Percentiles rank a stretch among this genome's conserved stretches.
phyloP scores from a whole-genome alignment of 345 rosid species.

The Linum tenue region DNA sequence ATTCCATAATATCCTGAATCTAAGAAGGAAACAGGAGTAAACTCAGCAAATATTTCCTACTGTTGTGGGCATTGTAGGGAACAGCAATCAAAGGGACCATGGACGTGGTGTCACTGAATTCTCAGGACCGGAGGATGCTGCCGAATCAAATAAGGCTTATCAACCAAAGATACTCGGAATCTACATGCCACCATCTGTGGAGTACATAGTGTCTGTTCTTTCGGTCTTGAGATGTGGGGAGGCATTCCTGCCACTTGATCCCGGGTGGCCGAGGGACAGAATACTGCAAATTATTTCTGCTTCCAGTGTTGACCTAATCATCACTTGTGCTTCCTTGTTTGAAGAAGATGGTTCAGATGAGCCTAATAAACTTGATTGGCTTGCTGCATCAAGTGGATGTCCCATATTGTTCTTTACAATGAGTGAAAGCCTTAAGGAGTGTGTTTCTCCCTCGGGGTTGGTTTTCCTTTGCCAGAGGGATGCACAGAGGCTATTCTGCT shows the following conservation, averaged over 20 bases:
- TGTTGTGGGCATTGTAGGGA: not conserved
- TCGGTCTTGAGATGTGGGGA: slow-evolving; percentile 74
- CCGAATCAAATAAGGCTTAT: slow-evolving; percentile 20
- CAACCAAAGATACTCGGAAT: slow-evolving; percentile 57
- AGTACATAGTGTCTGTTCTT: slow-evolving; percentile 66
- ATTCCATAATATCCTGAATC: not conserved
- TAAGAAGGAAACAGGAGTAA: slow-evolving; percentile 3
- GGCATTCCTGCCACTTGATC: slow-evolving; percentile 83
- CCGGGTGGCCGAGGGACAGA: slow-evolving; percentile 78
- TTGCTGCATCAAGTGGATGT: slow-evolving; percentile 28
- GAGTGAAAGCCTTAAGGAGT: slow-evolving; percentile 27
- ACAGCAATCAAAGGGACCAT: not conserved
- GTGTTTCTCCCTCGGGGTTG: slow-evolving; percentile 9
- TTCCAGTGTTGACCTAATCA: slow-evolving; percentile 43
- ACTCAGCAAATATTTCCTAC: not conserved
- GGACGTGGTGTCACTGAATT: not conserved
- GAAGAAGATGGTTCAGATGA: slow-evolving; percentile 28
- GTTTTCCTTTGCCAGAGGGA: slow-evolving; percentile 50
- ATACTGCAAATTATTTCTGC: slow-evolving; percentile 42
- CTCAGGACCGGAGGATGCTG: not conserved
- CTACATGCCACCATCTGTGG: slow-evolving; percentile 71
- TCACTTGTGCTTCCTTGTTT: slow-evolving; percentile 41
- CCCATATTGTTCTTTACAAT: slow-evolving; percentile 43
- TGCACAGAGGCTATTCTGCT: slow-evolving; percentile 50
- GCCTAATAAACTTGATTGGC: slow-evolving; percentile 36